phyloP scores from a whole-genome alignment of 768 basidiomycete genomes.

The Russula emetica region DNA sequence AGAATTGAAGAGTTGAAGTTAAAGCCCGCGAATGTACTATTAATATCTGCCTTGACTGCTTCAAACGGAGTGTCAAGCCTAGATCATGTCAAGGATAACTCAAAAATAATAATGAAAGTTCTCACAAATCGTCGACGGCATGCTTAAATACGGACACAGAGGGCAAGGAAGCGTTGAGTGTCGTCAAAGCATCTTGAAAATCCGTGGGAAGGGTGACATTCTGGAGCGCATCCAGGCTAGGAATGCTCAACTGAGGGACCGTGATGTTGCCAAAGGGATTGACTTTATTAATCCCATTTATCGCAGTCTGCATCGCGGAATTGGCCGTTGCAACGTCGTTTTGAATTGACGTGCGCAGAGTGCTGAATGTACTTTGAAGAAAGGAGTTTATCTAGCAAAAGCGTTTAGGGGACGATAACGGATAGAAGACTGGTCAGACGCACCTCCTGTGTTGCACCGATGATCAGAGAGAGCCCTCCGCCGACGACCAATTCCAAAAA shows the following conservation, averaged over 20 bases:
- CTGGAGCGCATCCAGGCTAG: conserved; percentile 65
- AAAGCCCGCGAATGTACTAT: conserved; percentile 73
- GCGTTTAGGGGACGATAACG: conserved; percentile 1
- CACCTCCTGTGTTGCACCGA: conserved; percentile 81
- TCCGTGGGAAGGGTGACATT: conserved; percentile 77
- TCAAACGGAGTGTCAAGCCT: conserved; percentile 88
- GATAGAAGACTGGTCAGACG: conserved; percentile 30
- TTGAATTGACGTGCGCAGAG: conserved; percentile 68
- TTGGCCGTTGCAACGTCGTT: conserved; percentile 65
- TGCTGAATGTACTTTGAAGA: conserved; percentile 53
- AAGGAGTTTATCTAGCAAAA: conserved; percentile 61
- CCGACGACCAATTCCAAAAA: conserved; percentile 86
- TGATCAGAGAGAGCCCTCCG: conserved; percentile 74
- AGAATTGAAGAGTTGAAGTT: conserved; percentile 67
- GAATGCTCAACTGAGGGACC: conserved; percentile 68
- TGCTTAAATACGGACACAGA: conserved; percentile 71
- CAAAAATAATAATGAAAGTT: conserved; percentile 18
- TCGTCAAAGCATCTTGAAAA: conserved; percentile 67
- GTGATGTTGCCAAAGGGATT: conserved; percentile 68
- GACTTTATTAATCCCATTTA: conserved; percentile 67
- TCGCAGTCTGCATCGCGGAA: conserved; percentile 56
- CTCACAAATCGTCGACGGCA: conserved; percentile 63
- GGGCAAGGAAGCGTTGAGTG: conserved; percentile 78
- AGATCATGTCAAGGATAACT: conserved; percentile 9
- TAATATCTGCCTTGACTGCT: conserved; percentile 81